These are phyloP conservation scores for Astraeus odoratus DNA, from an alignment of 768 basidiomycete species.

Conservation along the genomic window DNA sequence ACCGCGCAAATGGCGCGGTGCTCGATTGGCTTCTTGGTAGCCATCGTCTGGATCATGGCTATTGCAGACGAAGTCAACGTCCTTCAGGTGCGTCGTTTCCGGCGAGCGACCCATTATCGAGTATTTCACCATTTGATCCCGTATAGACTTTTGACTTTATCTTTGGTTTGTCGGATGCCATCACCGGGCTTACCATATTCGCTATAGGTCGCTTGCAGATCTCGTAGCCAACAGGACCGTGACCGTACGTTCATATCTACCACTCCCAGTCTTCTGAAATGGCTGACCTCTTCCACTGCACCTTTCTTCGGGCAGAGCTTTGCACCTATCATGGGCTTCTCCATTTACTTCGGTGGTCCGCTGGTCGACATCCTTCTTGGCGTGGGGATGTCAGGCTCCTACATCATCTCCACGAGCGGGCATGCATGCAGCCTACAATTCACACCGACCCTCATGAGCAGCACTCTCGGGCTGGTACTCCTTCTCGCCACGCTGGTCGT, in stretches of 20 bases:
- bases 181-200: slow-evolving; percentile 94
- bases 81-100: slow-evolving; percentile 57
- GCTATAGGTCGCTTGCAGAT: slow-evolving; percentile 95
- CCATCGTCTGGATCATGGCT: slow-evolving; percentile 97
- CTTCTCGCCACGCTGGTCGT: slow-evolving; percentile 70
- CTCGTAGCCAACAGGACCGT: slow-evolving; percentile 96
- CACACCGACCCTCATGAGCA: slow-evolving; percentile 79
- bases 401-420: slow-evolving; percentile 59
- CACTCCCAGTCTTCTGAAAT: neutral
- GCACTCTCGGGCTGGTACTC: slow-evolving; percentile 70
- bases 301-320: slow-evolving; percentile 49
- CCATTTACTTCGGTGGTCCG: slow-evolving; percentile 89
- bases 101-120: neutral
- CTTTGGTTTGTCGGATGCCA: slow-evolving; percentile 93
- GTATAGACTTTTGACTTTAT: slow-evolving; percentile 92
- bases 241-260: slow-evolving; percentile 47
- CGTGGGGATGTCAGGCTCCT: slow-evolving; percentile 86
- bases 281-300: neutral
- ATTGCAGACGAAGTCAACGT: slow-evolving; percentile 94
- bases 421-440: slow-evolving; percentile 70
- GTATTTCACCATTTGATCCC: neutral
- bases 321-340: slow-evolving; percentile 91
- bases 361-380: slow-evolving; percentile 91
- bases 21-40: slow-evolving; percentile 84
- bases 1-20: slow-evolving; percentile 65